These are phyloP conservation scores for Angomonas ambiguus DNA, from an alignment of 208 protist genomes.

Conservation along the genomic window DNA sequence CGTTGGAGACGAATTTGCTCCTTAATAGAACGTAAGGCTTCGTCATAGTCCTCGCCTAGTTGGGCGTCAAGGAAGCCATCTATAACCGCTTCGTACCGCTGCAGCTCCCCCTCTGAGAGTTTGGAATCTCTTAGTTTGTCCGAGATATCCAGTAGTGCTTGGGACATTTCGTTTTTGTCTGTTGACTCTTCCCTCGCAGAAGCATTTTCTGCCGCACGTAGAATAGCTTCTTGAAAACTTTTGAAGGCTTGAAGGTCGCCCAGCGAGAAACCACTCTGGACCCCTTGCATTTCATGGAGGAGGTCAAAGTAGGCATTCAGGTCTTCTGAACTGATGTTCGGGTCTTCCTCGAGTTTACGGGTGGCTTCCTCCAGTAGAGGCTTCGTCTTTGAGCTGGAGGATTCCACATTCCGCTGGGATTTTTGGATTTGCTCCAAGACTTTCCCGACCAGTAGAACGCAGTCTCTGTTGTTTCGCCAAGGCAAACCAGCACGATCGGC, in stretches of 20 bases:
- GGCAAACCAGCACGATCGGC: constrained; percentile 26
- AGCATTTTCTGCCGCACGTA: constrained; percentile 17
- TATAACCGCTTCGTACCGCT: constrained; percentile 35
- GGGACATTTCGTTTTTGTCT: constrained; percentile 19
- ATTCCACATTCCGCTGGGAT: constrained; percentile 14
- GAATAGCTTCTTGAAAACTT: constrained; percentile 38
- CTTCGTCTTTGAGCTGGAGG: background rate
- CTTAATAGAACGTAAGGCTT: constrained; percentile 40
- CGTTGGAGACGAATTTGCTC: constrained; percentile 55
- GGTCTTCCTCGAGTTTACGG: background rate
- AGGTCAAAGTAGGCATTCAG: constrained; percentile 41
- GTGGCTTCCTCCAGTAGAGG: constrained; percentile 10
- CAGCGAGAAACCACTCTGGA: constrained; percentile 23
- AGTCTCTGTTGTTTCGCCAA: constrained; percentile 21
- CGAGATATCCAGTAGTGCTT: constrained; percentile 46
- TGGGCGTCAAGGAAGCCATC: constrained; percentile 18
- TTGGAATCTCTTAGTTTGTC: constrained; percentile 37
- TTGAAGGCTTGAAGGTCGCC: constrained; percentile 35
- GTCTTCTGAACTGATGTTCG: constrained; percentile 24
- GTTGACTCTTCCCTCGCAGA: constrained; percentile 4
- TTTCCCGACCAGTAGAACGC: constrained; percentile 17
- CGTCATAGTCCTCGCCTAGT: constrained; percentile 10
- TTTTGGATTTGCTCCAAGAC: constrained; percentile 24
- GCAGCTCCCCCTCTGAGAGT: constrained; percentile 38
- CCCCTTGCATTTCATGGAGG: constrained; percentile 22